Evolutionary conservation across 495 filamentous ascomycete genomes (phyloP).

Genomic region (Aspergillus ellipticus): DNA sequence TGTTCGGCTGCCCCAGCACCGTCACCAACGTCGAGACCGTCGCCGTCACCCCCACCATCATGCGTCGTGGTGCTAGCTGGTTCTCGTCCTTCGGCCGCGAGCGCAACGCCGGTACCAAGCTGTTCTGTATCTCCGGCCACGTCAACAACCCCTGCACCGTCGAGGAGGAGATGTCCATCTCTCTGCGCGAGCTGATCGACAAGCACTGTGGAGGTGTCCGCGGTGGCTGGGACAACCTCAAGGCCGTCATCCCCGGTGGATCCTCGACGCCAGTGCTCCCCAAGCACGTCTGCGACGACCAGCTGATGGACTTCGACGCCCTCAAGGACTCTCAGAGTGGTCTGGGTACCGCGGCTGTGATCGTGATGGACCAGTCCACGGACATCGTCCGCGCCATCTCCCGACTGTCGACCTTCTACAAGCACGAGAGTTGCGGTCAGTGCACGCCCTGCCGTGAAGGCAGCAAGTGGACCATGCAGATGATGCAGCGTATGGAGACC

Average conservation of each 20-base stretch:
- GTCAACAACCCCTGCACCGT: conserved; percentile 98
- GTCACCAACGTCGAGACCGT: conserved; percentile 98
- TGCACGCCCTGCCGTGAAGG: conserved; percentile 98
- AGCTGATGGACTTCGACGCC: conserved; percentile 98
- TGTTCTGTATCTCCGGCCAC: conserved; percentile 97
- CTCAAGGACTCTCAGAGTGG: conserved; percentile 96
- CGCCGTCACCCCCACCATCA: conserved; percentile 93
- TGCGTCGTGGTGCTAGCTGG: conserved; percentile 87
- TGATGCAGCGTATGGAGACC: conserved; percentile 93
- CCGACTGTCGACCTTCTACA: conserved; percentile 92
- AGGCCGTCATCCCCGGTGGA: conserved; percentile 92
- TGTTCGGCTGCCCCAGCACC: conserved; percentile 96
- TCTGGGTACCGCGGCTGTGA: conserved; percentile 96
- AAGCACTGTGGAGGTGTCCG: conserved; percentile 95
- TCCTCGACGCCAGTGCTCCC: conserved; percentile 95
- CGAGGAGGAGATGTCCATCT: conserved; percentile 98
- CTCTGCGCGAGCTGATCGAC: conserved; percentile 90
- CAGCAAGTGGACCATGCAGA: conserved; percentile 96
- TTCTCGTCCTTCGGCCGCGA: conserved; percentile 91
- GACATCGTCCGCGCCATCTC: conserved; percentile 93
- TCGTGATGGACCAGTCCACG: conserved; percentile 97
- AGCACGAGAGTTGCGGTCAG: conserved; percentile 96
- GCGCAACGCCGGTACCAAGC: conserved; percentile 92
- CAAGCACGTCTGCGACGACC: conserved; percentile 80
- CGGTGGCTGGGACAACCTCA: conserved; percentile 96